Base-by-base conservation (phyloP, 2,329 filamentous ascomycete species). In the Hypoxylon sp. region DNA sequence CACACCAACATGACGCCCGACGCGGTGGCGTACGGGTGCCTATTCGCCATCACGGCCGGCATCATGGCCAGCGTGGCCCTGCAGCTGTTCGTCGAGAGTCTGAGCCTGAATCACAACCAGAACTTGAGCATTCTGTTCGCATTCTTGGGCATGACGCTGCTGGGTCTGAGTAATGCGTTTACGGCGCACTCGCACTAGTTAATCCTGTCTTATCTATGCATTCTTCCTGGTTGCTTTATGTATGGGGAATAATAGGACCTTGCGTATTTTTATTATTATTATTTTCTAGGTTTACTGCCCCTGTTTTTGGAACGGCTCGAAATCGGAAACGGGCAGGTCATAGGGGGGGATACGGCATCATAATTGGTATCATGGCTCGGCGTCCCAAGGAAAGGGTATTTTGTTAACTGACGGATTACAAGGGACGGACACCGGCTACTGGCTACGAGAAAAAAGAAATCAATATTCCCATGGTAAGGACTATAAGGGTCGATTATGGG, bases 31-130 rank as follows among this genome's bases (percentile, higher is more conserved):
- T 94, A 95, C 73, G 92, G 89, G 0, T 86, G 86, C 54, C 89
- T 98, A 79, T 99, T 99, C 80, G 94, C 93, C 6, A 82, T 89
- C 8, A 98, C 94, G 0, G 89, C 93, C 0, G 95, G 95, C 1
- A 96, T 99, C 71, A 98, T 99, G 95, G 90, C 93, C 26, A 95
- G 91, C 71, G 95, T 99, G 28, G 93, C 91, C 2, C 79, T 99
- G 74, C 92, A 96, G 78, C 81, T 99, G 6, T 94, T 97, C 73
- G 89, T 91, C 3, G 94, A 99, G 81, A 91, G 90, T 69, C 77
- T 97, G 74, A 91, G 90, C 60, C 79, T 97, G 73, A 94, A 92
- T 69, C 93, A 96, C 79, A 89, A 89, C 73, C 84, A 89, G 64
- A 88, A 89, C 64, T 74, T 95, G 72, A 94, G 91, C 77, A 92